phyloP scores from a whole-genome alignment of 1,284 basidiomycete species.

The Malassezia brasiliensis region DNA sequence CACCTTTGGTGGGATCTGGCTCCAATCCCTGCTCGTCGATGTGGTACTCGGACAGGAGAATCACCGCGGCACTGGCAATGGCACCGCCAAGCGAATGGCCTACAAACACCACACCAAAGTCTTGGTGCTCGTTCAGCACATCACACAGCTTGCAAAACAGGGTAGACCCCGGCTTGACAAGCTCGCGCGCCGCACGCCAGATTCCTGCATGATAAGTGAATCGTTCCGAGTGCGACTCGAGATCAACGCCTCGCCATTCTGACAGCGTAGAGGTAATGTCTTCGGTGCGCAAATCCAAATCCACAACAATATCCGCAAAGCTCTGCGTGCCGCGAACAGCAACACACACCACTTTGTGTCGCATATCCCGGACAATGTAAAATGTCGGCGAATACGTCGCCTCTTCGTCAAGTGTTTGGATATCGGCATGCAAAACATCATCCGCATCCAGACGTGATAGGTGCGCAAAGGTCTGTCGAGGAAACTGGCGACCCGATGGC shows the following conservation, averaged over 20 bases:
- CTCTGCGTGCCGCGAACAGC: constrained; percentile 44
- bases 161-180: constrained; percentile 34
- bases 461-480: constrained; percentile 43
- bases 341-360: constrained; percentile 40
- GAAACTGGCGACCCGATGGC: constrained; percentile 40
- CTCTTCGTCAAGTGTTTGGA: constrained; percentile 39
- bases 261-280: constrained; percentile 29
- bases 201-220: constrained; percentile 43
- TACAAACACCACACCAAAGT: constrained; percentile 41
- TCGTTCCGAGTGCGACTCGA: constrained; percentile 18
- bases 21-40: constrained; percentile 14
- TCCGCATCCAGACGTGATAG: constrained; percentile 39
- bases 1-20: constrained; percentile 22
- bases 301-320: constrained; percentile 46
- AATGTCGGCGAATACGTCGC: constrained; percentile 44
- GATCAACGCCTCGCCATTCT: constrained; percentile 22
- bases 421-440: constrained; percentile 45
- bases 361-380: constrained; percentile 40
- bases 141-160: constrained; percentile 30
- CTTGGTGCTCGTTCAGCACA: constrained; percentile 35
- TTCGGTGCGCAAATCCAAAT: constrained; percentile 40
- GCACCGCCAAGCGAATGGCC: constrained; percentile 44
- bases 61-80: constrained; percentile 39
- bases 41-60: constrained; percentile 40
- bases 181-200: constrained; percentile 36